A percentile compares a stretch with the other conserved stretches of the same genome.
Evolutionary conservation across 1,139 yeast species (phyloP).

Genomic region (Pichia sp.): DNA sequence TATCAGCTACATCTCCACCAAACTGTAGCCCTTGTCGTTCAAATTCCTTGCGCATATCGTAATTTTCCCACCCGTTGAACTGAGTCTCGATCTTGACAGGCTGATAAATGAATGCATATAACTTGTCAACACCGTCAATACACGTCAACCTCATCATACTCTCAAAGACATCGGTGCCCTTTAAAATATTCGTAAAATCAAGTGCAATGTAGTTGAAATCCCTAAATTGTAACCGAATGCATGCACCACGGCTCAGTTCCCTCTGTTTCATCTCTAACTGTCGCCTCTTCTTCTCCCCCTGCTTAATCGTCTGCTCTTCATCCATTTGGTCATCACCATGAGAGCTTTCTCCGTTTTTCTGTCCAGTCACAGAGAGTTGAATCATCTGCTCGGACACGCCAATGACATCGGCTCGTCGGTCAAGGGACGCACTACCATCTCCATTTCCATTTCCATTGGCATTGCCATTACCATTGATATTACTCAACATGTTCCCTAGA

Average conservation of each 20-base stretch:
- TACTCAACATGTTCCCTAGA: constrained; percentile 4
- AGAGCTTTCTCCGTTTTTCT: not conserved
- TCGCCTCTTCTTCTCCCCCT: constrained; percentile 1
- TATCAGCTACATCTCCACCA: constrained; percentile 5
- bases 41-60: constrained; percentile 59
- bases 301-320: not conserved
- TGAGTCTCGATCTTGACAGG: constrained; percentile 51
- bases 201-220: constrained; percentile 84
- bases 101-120: constrained; percentile 65
- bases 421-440: not conserved
- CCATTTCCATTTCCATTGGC: too few species aligned
- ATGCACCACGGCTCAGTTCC: constrained; percentile 43
- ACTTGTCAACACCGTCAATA: constrained; percentile 43
- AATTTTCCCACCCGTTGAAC: constrained; percentile 66
- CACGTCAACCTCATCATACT: constrained; percentile 63
- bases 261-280: constrained; percentile 6
- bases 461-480: not conserved
- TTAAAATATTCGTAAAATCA: constrained; percentile 54
- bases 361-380: not conserved
- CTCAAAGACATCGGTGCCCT: constrained; percentile 66
- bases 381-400: not conserved
- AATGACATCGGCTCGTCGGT: too few species aligned
- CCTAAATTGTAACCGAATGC: constrained; percentile 66
- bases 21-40: constrained; percentile 50
- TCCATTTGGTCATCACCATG: not conserved